phyloP scores from a whole-genome alignment of 208 protist genomes.

The Vickermania ingenoplastis region DNA sequence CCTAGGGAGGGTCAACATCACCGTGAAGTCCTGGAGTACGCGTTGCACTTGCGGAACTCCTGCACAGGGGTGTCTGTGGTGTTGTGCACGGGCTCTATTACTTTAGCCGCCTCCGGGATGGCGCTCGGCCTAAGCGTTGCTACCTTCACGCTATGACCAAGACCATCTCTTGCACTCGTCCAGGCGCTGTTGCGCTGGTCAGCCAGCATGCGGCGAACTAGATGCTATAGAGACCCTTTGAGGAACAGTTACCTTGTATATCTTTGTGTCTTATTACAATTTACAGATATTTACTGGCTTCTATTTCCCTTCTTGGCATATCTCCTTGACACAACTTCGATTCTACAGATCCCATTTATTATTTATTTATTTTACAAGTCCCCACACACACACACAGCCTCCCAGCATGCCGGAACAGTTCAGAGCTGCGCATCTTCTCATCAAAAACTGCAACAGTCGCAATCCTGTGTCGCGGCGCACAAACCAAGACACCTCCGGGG shows the following conservation, averaged over 20 bases:
- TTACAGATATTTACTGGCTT: background rate
- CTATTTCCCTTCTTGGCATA: too few species aligned
- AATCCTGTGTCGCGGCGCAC: slow-evolving; percentile 87
- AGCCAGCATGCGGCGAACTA: too few species aligned
- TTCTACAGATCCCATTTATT: too few species aligned
- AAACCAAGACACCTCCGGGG: slow-evolving; percentile 31
- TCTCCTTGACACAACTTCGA: too few species aligned
- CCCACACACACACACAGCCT: too few species aligned
- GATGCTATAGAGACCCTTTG: too few species aligned
- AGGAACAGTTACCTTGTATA: too few species aligned
- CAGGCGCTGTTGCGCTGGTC: too few species aligned
- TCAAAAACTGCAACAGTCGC: slow-evolving; percentile 85
- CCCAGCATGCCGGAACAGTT: slow-evolving; percentile 16
- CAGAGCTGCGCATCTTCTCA: slow-evolving; percentile 73
- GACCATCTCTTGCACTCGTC: background rate
- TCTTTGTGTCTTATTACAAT: slow-evolving; percentile 7
- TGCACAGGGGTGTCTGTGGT: slow-evolving; percentile 20
- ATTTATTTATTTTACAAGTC: too few species aligned
- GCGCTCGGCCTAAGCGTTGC: slow-evolving; percentile 47
- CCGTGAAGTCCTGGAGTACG: slow-evolving; percentile 33
- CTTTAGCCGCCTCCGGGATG: slow-evolving; percentile 56
- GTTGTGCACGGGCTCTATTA: slow-evolving; percentile 58
- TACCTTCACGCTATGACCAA: slow-evolving; percentile 18
- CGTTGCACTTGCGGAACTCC: slow-evolving; percentile 19
- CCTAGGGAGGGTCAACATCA: slow-evolving; percentile 33